A percentile compares a stretch with the other conserved stretches of the same genome.
Conservation (phyloP, 768 basidiomycete genomes). For the Boletus fagicola region DNA sequence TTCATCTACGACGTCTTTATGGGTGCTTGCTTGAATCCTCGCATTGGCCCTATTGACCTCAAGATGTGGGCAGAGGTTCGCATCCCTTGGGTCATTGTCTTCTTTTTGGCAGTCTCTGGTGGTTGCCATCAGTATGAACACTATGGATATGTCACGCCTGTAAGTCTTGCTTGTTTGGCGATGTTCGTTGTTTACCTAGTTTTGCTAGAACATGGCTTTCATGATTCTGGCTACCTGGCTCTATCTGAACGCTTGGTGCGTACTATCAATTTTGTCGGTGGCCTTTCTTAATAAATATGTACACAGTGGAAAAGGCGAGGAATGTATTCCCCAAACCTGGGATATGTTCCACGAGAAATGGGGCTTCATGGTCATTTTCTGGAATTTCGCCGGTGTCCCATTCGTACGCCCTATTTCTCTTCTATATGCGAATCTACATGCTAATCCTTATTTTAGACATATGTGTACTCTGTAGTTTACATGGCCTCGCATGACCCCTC, state of each 20-base stretch:
- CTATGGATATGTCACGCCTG: conserved; percentile 88
- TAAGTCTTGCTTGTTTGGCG: conserved; percentile 37
- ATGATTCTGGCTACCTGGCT: conserved; percentile 95
- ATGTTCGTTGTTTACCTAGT: neutral
- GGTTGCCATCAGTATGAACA: conserved; percentile 94
- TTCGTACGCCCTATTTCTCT: conserved; percentile 59
- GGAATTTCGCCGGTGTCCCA: conserved; percentile 93
- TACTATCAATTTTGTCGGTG: neutral
- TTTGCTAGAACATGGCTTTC: conserved; percentile 84
- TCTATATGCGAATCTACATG: neutral
- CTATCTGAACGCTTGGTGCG: conserved; percentile 93
- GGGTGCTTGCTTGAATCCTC: conserved; percentile 93
- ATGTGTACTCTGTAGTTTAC: conserved; percentile 96
- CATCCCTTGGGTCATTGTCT: conserved; percentile 95
- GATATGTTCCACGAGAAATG: conserved; percentile 99
- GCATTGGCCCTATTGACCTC: conserved; percentile 86
- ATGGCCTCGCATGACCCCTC: conserved; percentile 94
- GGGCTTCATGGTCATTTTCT: conserved; percentile 98
- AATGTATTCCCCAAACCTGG: conserved; percentile 96
- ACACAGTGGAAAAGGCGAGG: conserved; percentile 82
- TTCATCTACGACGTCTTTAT: conserved; percentile 95
- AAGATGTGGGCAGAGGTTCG: conserved; percentile 99
- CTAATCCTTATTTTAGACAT: conserved; percentile 54
- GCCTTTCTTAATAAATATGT: conserved; percentile 1
- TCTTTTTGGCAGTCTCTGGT: conserved; percentile 89